Evolutionary conservation across 768 basidiomycete genomes (phyloP), one percentile per base, ranked within the genome.

Genomic region (Termitomyces eurrhizus): DNA sequence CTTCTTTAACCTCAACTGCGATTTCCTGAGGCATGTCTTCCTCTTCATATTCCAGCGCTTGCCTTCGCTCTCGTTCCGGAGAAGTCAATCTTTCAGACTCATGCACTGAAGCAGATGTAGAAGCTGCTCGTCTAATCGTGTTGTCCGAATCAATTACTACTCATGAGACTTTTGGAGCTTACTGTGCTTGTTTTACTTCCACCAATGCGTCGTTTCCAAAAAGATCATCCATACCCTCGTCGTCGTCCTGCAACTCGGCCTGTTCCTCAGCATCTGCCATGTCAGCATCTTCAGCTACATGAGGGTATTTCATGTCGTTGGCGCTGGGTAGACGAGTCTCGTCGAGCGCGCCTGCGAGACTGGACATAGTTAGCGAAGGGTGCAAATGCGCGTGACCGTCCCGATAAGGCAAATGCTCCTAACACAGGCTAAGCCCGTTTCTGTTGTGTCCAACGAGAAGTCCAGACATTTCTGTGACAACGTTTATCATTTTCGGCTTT

Each of bases 1-100:
- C 90, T 66, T 92, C 89, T 59, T 82, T 77, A 52, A 85, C 80
- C 60, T 81, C 82, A 0, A 83, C 72, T 2, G 80, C 77, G 8
- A 84, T 75, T 59, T 83, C 82, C 35, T 76, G 78, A 5, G 86
- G 82, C 62, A 82, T 80, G 12, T 91, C 89, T 33, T 91, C 89
- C 70, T 93, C 92, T 66, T 81, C 83, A 69, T 95, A 94, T 72
- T 94, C 92, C 64, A 94, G 70, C 2, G 85, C 86, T 66, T 84
- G 84, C 64, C 92, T 79, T 45, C 80, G 75, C 81, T 90, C 71
- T 72, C 79, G 65, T 83, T 83, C 81, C 33, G 77, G 80, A 49
- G 90, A 84, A 36, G 92, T 75, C 18, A 85, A 77, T 55, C 78
- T 73, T 61, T 91, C 92, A n/a, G 83, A 86, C n/a, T 80, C 83